These are phyloP conservation scores for Tremella mesenterica DNA, from an alignment of 768 basidiomycete genomes.

Conservation along the genomic window DNA sequence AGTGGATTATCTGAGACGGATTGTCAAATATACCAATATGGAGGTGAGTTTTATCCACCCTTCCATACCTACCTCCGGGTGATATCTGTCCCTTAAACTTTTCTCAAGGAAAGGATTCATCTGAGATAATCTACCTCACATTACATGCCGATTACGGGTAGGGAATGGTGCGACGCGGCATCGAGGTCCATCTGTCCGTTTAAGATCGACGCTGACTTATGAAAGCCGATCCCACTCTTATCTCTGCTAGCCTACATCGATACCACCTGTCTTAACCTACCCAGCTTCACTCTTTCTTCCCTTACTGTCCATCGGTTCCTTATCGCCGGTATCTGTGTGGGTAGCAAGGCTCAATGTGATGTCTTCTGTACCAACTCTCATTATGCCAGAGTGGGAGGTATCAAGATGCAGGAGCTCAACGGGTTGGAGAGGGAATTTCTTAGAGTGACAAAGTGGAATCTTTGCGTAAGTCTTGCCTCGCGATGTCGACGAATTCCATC, in stretches of 20 bases:
- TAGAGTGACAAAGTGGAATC: constrained; percentile 80
- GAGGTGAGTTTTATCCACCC: no score
- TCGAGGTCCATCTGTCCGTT: neutral
- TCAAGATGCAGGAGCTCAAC: constrained; percentile 83
- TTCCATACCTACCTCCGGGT: no score
- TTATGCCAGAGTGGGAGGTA: constrained; percentile 94
- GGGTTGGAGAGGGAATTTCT: constrained; percentile 91
- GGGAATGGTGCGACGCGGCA: no score
- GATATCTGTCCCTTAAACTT: no score
- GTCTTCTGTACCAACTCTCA: constrained; percentile 88
- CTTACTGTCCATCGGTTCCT: constrained; percentile 97
- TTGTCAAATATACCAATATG: constrained; percentile 89
- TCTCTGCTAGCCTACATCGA: constrained; percentile 45
- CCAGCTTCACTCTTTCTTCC: constrained; percentile 84
- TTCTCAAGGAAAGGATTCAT: no score
- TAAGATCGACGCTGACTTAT: neutral
- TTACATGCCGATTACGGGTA: no score
- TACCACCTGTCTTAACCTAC: constrained; percentile 70
- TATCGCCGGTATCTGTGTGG: constrained; percentile 83
- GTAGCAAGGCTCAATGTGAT: constrained; percentile 91
- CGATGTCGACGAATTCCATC: neutral
- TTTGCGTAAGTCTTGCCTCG: constrained; percentile 57
- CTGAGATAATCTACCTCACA: no score
- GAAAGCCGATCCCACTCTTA: constrained; percentile 44
- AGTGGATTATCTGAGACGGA: constrained; percentile 85